phyloP scores from a whole-genome alignment of 1,284 basidiomycete species.

The Thelephora terrestris region DNA sequence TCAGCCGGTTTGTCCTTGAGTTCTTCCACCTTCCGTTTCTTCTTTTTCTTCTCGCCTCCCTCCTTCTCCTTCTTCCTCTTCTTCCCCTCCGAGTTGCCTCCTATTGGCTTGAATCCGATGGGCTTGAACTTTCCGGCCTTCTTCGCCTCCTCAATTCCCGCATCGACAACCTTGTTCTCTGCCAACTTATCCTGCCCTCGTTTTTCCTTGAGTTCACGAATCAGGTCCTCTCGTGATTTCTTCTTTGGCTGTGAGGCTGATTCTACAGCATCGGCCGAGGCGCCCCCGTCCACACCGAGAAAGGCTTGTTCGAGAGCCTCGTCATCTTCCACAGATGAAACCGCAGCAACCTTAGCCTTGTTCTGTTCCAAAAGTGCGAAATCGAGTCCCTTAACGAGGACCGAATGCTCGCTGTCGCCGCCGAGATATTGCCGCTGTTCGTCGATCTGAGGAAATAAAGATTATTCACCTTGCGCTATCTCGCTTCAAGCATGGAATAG shows the following conservation, averaged over 20 bases:
- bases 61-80: conserved; percentile 24
- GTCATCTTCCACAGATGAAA: conserved; percentile 52
- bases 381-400: conserved; percentile 88
- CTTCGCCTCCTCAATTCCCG: conserved; percentile 41
- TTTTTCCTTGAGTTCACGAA: conserved; percentile 64
- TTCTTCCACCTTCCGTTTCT: conserved; percentile 30
- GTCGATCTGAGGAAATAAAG: conserved; percentile 44
- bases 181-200: conserved; percentile 22
- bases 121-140: conserved; percentile 67
- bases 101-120: conserved; percentile 65
- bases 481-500: not conserved
- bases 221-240: conserved; percentile 62
- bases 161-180: conserved; percentile 10
- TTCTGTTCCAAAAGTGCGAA: conserved; percentile 78
- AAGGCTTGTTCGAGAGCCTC: conserved; percentile 73
- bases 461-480: not conserved
- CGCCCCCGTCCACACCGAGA: conserved; percentile 25
- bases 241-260: conserved; percentile 35
- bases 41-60: conserved; percentile 24
- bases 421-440: conserved; percentile 75
- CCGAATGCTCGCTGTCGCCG: conserved; percentile 78
- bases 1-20: conserved; percentile 32
- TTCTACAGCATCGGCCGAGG: conserved; percentile 11
- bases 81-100: conserved; percentile 16
- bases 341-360: conserved; percentile 49